phyloP scores from a whole-genome alignment of 371 early-diverging fungal species.

The Mortierella sp. region DNA sequence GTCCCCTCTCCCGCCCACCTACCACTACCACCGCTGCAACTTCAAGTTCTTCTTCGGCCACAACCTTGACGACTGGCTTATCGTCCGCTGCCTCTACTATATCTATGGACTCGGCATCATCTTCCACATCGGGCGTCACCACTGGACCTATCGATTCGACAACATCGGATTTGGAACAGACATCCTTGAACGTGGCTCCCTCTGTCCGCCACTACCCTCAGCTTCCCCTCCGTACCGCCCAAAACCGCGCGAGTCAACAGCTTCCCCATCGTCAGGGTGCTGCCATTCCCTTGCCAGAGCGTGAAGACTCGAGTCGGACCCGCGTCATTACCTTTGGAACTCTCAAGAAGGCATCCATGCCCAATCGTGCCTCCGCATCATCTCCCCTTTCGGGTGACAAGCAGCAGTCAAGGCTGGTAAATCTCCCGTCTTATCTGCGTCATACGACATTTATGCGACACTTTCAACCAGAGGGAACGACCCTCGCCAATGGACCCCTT shows the following conservation, averaged over 20 bases:
- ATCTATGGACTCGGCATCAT: neutral
- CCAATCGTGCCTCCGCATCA: slow-evolving; percentile 8
- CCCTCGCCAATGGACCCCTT: neutral
- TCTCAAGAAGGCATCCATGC: slow-evolving; percentile 54
- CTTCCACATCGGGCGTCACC: neutral
- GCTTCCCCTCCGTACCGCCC: slow-evolving; percentile 17
- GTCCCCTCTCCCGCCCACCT: neutral
- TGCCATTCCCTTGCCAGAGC: slow-evolving; percentile 39
- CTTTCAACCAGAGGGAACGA: slow-evolving; percentile 44
- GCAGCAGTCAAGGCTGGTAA: slow-evolving; percentile 32
- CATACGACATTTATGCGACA: slow-evolving; percentile 48
- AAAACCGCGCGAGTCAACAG: slow-evolving; percentile 4
- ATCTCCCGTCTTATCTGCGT: slow-evolving; percentile 42
- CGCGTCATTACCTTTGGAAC: slow-evolving; percentile 53
- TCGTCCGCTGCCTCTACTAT: slow-evolving; percentile 5
- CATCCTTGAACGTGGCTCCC: slow-evolving; percentile 10
- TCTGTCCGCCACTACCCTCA: slow-evolving; percentile 20
- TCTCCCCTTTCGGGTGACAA: slow-evolving; percentile 8
- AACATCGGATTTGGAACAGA: slow-evolving; percentile 2
- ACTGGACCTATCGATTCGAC: slow-evolving; percentile 11
- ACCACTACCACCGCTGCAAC: neutral
- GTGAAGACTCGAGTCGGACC: slow-evolving; percentile 43
- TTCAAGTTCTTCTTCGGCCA: neutral
- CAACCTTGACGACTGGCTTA: neutral
- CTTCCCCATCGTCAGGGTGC: slow-evolving; percentile 2